Evolutionary conservation across 2,329 filamentous ascomycete species (phyloP), one percentile per base, ranked within the genome.

Genomic region (Colletotrichum sp.): DNA sequence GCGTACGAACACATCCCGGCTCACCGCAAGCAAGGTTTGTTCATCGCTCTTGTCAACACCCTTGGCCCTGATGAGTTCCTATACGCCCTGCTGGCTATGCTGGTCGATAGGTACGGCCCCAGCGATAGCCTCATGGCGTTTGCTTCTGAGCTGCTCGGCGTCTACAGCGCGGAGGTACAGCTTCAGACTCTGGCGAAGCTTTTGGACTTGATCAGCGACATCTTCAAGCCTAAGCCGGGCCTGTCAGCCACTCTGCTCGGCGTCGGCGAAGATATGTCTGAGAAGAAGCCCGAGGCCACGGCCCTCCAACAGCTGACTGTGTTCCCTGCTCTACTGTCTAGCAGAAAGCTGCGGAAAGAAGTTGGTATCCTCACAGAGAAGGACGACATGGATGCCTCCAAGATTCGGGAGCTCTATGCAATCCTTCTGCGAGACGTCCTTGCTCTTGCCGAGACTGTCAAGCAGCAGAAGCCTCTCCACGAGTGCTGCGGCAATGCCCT

Each of bases 1-100:
- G 97, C 98, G 1, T 99, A 98, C 84, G 96, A 98, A 83, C 97
- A 99, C 82, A 96, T 99, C 78, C 97, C 97, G 7, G 91, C 93
- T 10, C 96, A 98, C 84, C 92, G 97, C 73, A 92, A 96, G 78
- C 91, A 95, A 34, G 93, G 93, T 55, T 88, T 99, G 8, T 99
- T 98, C 85, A 90, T 94, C 70, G 95, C 96, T 67, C 88, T 99
- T 21, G 93, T 97, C 26, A 92, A 95, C 80, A 98, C 96, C 13
- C 89, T 99, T 5, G 96, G 96, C 4, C 90, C 95, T 1, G 90
- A 94, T 69, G 96, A 99, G 77, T 98, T 98, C 81, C 88, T 99
- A 28, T 98, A 95, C 80, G 96, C 95, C 7, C 90, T 99, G 16
- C 86, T 98, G 65, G 94, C 95, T 73, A 96, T 99, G 91, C 91